Evolutionary conservation across 768 basidiomycete genomes (phyloP).

Genomic region (Mycena floridula): DNA sequence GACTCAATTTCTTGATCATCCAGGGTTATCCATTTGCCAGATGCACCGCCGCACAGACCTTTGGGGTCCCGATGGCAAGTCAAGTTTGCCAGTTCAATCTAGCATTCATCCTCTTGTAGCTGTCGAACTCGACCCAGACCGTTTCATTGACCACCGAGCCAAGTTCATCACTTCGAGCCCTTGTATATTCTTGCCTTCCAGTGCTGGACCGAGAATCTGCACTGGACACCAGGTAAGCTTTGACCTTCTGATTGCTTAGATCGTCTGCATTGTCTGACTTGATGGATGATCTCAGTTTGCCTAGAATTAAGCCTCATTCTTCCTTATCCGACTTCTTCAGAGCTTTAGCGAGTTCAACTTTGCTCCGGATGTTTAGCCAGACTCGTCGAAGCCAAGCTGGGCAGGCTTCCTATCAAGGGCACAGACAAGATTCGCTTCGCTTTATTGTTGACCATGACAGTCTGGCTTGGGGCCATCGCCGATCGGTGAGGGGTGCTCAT

Average conservation of each 20-base stretch:
- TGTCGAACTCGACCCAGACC: conserved; percentile 16
- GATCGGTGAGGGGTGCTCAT: background rate
- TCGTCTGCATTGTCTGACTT: background rate
- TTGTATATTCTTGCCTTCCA: conserved; percentile 3
- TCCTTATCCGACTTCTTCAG: conserved; percentile 37
- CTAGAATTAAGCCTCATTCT: conserved; percentile 40
- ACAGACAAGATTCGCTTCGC: conserved; percentile 20
- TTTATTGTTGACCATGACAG: background rate
- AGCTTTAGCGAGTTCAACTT: conserved; percentile 24
- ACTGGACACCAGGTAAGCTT: conserved; percentile 16
- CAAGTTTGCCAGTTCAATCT: background rate
- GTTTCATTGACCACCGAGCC: conserved; percentile 1
- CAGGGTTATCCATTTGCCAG: too few relatives aligned
- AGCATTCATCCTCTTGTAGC: background rate
- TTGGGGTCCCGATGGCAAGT: too few relatives aligned
- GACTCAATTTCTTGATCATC: too few relatives aligned
- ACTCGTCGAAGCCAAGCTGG: conserved; percentile 22
- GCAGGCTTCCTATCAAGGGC: conserved; percentile 17
- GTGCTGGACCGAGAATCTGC: conserved; percentile 23
- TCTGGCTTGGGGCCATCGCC: conserved; percentile 20
- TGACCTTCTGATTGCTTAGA: conserved; percentile 2
- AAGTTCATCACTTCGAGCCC: background rate
- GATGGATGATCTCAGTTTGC: conserved; percentile 23
- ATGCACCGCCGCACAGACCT: too few relatives aligned
- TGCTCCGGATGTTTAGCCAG: conserved; percentile 23